Evolutionary conservation across 208 protist species (phyloP), one percentile per base, ranked within the genome.

Genomic region (Leptomonas seymouri): DNA sequence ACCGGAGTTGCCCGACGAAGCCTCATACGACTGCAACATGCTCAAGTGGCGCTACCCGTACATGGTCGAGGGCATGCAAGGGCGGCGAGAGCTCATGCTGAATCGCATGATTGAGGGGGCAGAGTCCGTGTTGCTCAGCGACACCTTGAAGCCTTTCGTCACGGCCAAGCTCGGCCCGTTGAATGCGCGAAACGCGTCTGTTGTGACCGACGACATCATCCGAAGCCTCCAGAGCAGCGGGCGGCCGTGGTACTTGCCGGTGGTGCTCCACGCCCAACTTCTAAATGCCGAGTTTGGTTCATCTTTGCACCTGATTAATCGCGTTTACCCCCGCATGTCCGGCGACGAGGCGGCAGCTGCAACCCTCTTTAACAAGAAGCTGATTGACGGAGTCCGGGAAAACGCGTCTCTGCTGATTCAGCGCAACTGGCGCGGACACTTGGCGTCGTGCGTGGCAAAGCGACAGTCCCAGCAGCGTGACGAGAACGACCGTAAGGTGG

Each of bases 11-110:
- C 91, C 91, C 18, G 57, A 80, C 21, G 84, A 93, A 45, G 84
- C 89, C 7, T 76, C 69, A 49, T 97, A 89, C 74, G 89, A 93
- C 78, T 78, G 60, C 55, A 85, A 89, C 63, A 94, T 94, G 85
- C 86, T 93, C 50, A 92, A 89, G 64, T 97, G 91, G 91, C 85
- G 88, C 45, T 97, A 94, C 71, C 82, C 87, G 7, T 94, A 87
- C 68, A 80, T 84, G 45, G 65, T 94, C 23, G 82, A 87, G 20
- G 91, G 91, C 31, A 83, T 59, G 9, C 74, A 80, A 25, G 91
- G 89, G 2, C 64, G 85, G 34, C 78, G 86, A 18, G 87, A 93
- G 74, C 63, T 93, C 6, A 78, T 93, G 71, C 77, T 94, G 18
- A 89, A 94, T 64, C 82, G 85, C 50, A 93, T 94, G 89, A 69